Percentiles rank a stretch among this genome's conserved stretches.
Conservation (phyloP, 257 asterid species). For the Rubia yunnanensis region DNA sequence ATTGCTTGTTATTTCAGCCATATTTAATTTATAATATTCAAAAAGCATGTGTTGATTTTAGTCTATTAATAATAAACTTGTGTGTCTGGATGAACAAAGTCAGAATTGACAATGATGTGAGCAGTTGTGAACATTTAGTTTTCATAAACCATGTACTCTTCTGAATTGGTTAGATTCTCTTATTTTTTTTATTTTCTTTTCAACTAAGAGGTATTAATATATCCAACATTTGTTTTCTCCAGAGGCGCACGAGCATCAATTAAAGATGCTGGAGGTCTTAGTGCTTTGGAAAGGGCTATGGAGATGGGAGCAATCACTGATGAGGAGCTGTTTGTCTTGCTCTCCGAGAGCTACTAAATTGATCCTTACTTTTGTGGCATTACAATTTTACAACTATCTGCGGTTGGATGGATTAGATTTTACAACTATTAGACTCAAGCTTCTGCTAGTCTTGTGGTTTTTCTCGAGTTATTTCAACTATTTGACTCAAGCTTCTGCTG, state of each 20-base stretch:
- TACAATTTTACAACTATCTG: background rate
- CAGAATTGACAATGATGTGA: background rate
- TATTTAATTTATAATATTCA: background rate
- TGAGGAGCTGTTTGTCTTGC: slow-evolving; percentile 81
- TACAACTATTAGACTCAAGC: background rate
- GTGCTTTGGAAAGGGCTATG: slow-evolving; percentile 86
- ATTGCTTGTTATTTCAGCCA: background rate
- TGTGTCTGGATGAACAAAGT: background rate
- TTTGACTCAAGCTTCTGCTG: too few relatives aligned
- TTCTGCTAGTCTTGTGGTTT: too few relatives aligned
- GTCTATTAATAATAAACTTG: background rate
- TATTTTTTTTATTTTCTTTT: too few relatives aligned
- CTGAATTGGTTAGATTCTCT: background rate
- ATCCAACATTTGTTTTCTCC: slow-evolving; percentile 9
- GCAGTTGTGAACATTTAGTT: background rate
- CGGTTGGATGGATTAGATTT: background rate
- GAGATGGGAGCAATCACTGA: slow-evolving; percentile 96
- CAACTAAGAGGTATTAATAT: background rate
- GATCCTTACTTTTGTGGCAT: slow-evolving; percentile 1
- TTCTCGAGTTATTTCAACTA: too few relatives aligned
- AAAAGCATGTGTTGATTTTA: background rate
- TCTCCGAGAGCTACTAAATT: slow-evolving; percentile 62
- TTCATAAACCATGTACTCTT: background rate
- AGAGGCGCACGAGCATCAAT: slow-evolving; percentile 86
- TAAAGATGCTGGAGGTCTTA: slow-evolving; percentile 70